phyloP scores from a whole-genome alignment of 345 rosid genomes.

The Eucalyptus pauciflora region DNA sequence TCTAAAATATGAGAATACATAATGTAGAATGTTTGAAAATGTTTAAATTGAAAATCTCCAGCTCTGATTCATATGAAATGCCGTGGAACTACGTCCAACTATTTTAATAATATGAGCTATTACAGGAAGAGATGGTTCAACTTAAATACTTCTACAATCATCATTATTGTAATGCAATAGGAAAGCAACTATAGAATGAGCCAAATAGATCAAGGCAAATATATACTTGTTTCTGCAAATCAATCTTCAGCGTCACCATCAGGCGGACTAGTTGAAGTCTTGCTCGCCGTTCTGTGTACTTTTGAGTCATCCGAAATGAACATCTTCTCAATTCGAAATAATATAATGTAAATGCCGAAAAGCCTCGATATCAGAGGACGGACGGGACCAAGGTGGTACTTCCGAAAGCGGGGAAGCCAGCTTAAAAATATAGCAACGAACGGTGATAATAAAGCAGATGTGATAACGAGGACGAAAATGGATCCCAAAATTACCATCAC shows the following conservation, averaged over 20 bases:
- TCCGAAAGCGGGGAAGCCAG: neutral
- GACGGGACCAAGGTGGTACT: rapidly evolving
- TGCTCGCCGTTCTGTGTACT: neutral
- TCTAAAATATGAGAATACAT: rapidly evolving
- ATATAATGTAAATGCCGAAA: rapidly evolving
- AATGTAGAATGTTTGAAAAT: rapidly evolving
- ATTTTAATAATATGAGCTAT: too few species aligned
- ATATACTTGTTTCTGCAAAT: too few species aligned
- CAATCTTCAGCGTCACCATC: neutral
- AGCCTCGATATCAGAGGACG: neutral
- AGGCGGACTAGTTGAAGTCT: neutral
- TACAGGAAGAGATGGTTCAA: too few species aligned
- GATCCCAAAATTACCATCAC: neutral
- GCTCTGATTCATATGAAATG: too few species aligned
- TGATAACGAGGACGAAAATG: neutral
- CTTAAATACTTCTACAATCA: too few species aligned
- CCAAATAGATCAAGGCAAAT: too few species aligned
- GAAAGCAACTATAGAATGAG: too few species aligned
- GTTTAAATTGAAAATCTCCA: too few species aligned
- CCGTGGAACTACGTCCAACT: rapidly evolving
- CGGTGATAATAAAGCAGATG: neutral
- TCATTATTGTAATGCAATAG: too few species aligned
- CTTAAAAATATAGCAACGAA: too few species aligned
- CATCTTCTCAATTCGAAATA: rapidly evolving
- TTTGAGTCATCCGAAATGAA: too few species aligned